Percentiles rank a stretch among this genome's conserved stretches.
These are phyloP conservation scores for Rhododendron ovatum DNA, from an alignment of 148 eudicot species.

Conservation along the genomic window DNA sequence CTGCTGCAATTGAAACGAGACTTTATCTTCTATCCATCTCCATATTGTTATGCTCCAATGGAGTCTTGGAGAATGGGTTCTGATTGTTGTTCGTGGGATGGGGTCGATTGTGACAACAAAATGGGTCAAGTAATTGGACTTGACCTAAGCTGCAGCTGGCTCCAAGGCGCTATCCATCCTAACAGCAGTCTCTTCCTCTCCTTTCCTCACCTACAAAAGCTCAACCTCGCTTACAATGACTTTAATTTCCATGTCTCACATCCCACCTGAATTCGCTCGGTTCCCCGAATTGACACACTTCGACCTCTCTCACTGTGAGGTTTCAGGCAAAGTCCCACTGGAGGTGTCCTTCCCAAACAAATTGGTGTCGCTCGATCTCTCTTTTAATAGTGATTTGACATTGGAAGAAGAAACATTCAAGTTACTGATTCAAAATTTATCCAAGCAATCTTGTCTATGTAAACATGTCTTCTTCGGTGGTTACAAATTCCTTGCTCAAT, in stretches of 20 bases:
- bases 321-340: neutral
- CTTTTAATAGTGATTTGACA: neutral
- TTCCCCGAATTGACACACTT: constrained; percentile 4
- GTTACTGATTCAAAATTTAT: no score
- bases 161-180: no score
- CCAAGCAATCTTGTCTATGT: no score
- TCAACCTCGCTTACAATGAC: neutral
- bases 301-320: constrained; percentile 8
- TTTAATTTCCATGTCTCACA: no score
- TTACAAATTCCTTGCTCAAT: neutral
- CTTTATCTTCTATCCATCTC: neutral
- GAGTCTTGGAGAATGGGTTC: neutral
- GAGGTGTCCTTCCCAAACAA: constrained; percentile 2
- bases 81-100: neutral
- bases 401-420: no score
- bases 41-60: neutral
- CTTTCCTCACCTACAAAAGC: neutral
- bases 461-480: no score
- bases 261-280: no score
- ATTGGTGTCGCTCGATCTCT: constrained; percentile 13
- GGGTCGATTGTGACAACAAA: neutral
- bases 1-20: neutral
- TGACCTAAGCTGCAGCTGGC: neutral
- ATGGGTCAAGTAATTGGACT: neutral
- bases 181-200: neutral